Evolutionary conservation across 2,329 filamentous ascomycete species (phyloP).

Genomic region (Pseudocercospora macadamiae): DNA sequence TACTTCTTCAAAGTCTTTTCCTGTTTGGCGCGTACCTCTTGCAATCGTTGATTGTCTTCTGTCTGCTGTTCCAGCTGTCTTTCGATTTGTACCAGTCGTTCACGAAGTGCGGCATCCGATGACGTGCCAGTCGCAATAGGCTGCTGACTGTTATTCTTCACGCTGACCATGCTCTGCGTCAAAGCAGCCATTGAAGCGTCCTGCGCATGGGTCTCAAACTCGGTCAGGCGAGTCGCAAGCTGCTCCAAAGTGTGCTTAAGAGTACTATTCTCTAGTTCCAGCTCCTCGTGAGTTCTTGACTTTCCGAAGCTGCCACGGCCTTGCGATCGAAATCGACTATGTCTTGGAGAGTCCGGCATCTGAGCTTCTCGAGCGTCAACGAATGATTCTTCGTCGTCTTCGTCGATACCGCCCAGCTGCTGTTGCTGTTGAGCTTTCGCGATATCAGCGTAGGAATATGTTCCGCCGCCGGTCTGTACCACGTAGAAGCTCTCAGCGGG

Average conservation of each 20-base stretch:
- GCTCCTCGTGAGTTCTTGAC: conserved; percentile 79
- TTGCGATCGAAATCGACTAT: conserved; percentile 46
- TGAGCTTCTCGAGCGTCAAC: conserved; percentile 79
- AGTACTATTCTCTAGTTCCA: conserved; percentile 83
- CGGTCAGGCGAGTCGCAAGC: conserved; percentile 81
- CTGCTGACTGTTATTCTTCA: conserved; percentile 40
- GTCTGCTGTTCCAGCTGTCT: conserved; percentile 61
- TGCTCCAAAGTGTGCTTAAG: conserved; percentile 85
- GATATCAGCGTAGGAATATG: conserved; percentile 90
- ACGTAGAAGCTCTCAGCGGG: conserved; percentile 82
- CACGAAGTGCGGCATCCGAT: conserved; percentile 59
- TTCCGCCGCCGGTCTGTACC: conserved; percentile 88
- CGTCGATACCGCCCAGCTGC: conserved; percentile 44
- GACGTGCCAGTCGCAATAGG: conserved; percentile 43
- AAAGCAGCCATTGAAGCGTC: conserved; percentile 73
- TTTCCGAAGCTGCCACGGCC: conserved; percentile 36
- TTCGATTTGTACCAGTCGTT: conserved; percentile 54
- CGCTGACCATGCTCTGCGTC: conserved; percentile 72
- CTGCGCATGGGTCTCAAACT: conserved; percentile 91
- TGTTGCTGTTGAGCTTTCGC: conserved; percentile 46
- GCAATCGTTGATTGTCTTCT: conserved; percentile 66
- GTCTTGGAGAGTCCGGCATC: conserved; percentile 46
- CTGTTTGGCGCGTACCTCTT: conserved; percentile 63
- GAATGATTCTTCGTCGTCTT: conserved; percentile 77
- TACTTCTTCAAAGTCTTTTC: conserved; percentile 67